phyloP scores from a whole-genome alignment of 2,329 filamentous ascomycete genomes.

The Verticillium dahliae region DNA sequence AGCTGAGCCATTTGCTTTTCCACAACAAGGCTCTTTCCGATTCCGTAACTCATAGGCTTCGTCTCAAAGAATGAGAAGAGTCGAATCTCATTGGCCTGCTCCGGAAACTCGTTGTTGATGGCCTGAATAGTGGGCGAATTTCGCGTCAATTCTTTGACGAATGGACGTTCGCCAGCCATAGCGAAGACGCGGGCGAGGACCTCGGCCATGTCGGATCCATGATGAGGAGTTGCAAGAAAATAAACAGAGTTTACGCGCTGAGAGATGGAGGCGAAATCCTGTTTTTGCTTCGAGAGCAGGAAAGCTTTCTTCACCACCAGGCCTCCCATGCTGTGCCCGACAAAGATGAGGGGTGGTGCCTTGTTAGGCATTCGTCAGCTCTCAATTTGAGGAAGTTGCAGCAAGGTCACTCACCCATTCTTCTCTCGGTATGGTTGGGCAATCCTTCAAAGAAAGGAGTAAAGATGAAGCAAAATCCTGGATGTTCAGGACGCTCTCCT shows the following conservation, averaged over 20 bases:
- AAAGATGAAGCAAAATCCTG: constrained; percentile 23
- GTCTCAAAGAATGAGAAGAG: neutral
- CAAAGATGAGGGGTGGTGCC: constrained; percentile 20
- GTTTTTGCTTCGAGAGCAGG: constrained; percentile 17
- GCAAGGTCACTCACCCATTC: neutral
- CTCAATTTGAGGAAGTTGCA: neutral
- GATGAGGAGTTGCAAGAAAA: constrained; percentile 31
- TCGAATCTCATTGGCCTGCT: neutral
- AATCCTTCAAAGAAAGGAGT: constrained; percentile 19
- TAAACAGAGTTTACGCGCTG: constrained; percentile 20
- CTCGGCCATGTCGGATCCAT: constrained; percentile 19
- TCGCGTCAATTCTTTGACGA: constrained; percentile 20
- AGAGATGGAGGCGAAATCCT: neutral
- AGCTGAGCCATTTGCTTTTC: constrained; percentile 22
- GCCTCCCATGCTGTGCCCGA: constrained; percentile 32
- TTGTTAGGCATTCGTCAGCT: neutral
- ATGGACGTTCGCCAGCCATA: constrained; percentile 13
- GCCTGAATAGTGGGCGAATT: constrained; percentile 18
- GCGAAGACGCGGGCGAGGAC: neutral
- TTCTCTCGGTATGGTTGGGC: constrained; percentile 13
- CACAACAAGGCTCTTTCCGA: constrained; percentile 19
- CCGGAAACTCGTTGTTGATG: constrained; percentile 28
- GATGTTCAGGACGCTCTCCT: constrained; percentile 19
- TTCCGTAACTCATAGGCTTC: constrained; percentile 8
- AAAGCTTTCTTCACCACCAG: constrained; percentile 28